A percentile compares a stretch with the other conserved stretches of the same genome.
Evolutionary conservation across 257 asterid genomes (phyloP).

Genomic region (Striga asiatica): DNA sequence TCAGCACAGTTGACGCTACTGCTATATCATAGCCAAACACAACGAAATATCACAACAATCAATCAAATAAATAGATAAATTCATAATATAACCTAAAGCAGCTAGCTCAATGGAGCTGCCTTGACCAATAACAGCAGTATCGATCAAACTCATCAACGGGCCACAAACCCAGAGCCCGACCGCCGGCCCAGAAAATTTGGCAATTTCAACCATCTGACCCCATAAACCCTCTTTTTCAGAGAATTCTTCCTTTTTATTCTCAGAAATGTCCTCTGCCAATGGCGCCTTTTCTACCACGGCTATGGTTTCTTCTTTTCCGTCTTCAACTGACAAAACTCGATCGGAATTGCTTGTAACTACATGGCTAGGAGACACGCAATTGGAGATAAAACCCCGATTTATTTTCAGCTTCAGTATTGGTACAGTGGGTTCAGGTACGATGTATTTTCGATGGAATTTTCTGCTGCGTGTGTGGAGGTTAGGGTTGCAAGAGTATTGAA

Average conservation of each 20-base stretch:
- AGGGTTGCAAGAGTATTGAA: conserved; percentile 19
- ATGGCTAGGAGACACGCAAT: conserved; percentile 36
- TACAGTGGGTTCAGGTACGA: background rate
- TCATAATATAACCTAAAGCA: conserved; percentile 62
- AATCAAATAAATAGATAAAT: background rate
- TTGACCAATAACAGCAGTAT: conserved; percentile 90
- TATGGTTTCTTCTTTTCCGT: conserved; percentile 17
- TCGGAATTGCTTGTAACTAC: conserved; percentile 25
- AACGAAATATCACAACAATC: background rate
- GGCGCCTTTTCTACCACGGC: conserved; percentile 20
- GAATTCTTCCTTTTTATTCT: conserved; percentile 23
- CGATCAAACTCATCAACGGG: conserved; percentile 92
- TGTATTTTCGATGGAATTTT: conserved; percentile 13
- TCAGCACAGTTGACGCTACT: background rate
- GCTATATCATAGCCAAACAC: background rate
- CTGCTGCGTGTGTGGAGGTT: conserved; percentile 4
- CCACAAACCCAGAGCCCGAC: conserved; percentile 91
- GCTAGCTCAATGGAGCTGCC: conserved; percentile 90
- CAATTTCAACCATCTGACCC: conserved; percentile 70
- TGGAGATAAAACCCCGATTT: conserved; percentile 13
- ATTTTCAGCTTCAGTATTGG: conserved; percentile 10
- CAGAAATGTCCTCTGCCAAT: conserved; percentile 12
- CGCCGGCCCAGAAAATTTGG: conserved; percentile 95
- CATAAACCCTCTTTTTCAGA: conserved; percentile 48
- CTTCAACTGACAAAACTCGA: conserved; percentile 20